A percentile compares a stretch with the other conserved stretches of the same genome.
These are phyloP conservation scores for Pleodorina starrii DNA, from an alignment of 139 green algal species.

Conservation along the genomic window DNA sequence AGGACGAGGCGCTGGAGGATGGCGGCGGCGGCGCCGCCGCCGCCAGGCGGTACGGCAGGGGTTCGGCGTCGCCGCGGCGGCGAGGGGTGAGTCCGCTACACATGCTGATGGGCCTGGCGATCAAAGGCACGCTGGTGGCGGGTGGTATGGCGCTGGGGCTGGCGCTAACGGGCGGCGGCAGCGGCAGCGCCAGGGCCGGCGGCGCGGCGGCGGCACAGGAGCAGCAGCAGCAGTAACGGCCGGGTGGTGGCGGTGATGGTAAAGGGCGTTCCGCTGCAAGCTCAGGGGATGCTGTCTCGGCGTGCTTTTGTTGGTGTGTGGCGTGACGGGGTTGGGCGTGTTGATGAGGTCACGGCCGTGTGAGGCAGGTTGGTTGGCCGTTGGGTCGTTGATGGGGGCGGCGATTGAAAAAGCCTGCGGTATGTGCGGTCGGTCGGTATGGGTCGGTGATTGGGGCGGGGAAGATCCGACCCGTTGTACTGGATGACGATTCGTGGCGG, in stretches of 20 bases:
- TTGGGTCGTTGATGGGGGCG: too few species aligned
- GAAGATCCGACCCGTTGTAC: too few species aligned
- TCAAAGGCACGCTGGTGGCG: conserved; percentile 33
- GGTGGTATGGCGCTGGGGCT: conserved; percentile 25
- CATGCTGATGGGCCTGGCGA: background rate
- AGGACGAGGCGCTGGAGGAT: background rate
- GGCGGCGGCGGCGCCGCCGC: background rate
- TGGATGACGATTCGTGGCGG: too few species aligned
- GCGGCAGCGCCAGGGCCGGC: background rate
- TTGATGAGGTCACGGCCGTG: too few species aligned
- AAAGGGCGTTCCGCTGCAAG: background rate
- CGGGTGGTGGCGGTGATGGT: background rate
- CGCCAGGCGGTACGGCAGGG: background rate
- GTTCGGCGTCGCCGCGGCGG: too few species aligned
- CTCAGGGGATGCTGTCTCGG: too few species aligned
- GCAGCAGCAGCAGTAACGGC: background rate
- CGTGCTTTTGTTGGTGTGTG: too few species aligned
- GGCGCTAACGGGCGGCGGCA: background rate
- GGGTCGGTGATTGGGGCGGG: too few species aligned
- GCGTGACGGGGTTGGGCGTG: too few species aligned
- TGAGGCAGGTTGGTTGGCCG: too few species aligned
- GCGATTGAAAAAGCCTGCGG: too few species aligned
- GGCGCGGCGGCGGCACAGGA: background rate
- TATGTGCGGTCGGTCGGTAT: too few species aligned
- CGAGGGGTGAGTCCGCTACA: background rate